Base-by-base conservation (phyloP, 495 filamentous ascomycete species). In the Xylaria nigripes region DNA sequence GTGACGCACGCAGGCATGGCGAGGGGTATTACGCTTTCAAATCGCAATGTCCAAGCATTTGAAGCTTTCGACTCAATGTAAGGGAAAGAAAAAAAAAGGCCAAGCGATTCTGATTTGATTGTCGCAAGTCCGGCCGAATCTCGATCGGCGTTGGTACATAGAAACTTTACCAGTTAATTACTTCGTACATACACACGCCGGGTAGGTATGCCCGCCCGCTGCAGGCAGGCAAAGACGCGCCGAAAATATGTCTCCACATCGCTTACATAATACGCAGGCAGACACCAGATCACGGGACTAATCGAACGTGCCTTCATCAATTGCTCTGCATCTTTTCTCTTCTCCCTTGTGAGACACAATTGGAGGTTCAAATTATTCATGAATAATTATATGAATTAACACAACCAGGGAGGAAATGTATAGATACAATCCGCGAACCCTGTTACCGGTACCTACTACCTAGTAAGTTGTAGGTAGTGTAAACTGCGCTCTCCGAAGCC, bases 1-100 rank as follows among this genome's bases (percentile, higher is more conserved):
- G 45, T 29, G 54, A 72, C 73, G 60, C 74, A 76, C 73, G 69
- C 71, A 58, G 73, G 73, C 73, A 76, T 67, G 27, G 55, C 54
- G 50, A 29, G 40, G 49, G 6, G 47, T 25, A 48, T 54, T 30
- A 42, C 24, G 10, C 43, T 34, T 23, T 21, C 21, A 18, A 15
- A 29, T 13, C 12, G 41, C 18, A 5, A 1, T 43, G 13, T 38
- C 19, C 19, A n/a, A 38, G 19, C 50, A 52, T 54, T 36, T 38
- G 21, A 34, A 21, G n/a, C 21, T 29, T 21, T 34, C 12, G 21
- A 18, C 12, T 13, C 15, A 41, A 9, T n/a, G 36, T 40, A 6
- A 36, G 4, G 2, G 8, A 19, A 34, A 21, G 19, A 45, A 16
- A 36, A 10, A 29, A 36, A 13, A 9, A 25, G 12, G 32, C 22